Evolutionary conservation across 2,329 filamentous ascomycete species (phyloP), one percentile per base, ranked within the genome.

Genomic region (Cordyceps cateniannulata): DNA sequence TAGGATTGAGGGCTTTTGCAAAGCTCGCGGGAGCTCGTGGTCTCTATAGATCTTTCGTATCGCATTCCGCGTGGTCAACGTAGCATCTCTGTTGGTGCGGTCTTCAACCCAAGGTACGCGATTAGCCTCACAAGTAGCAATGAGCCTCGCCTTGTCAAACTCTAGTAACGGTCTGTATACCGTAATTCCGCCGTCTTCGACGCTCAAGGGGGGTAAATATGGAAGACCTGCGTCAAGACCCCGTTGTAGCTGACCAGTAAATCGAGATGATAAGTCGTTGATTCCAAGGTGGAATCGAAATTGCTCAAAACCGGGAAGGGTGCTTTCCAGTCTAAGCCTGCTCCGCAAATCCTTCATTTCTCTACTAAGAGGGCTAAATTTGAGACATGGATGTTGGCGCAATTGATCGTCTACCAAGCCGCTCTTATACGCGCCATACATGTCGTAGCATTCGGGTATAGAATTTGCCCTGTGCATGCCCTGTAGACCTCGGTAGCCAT

Each of bases 361-460:
- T 24, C 65, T 67, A 7, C 63, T 59, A 8, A 69, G 63, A 4
- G 73, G 73, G 64, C 61, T 66, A 68, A 76, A 72, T 59, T 72
- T 76, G 59, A 80, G 71, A 24, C 70, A 75, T 0, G 80, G 52
- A 5, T 0, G 58, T 63, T 14, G 67, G 63, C 67, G 35, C 5
- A 59, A 27, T 45, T 81, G 78, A 62, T 83, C 79, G 57, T 83
- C 77, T 1, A 80, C 63, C 22, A 80, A 73, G 4, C 87, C 87
- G 68, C 87, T 90, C 70, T 84, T 81, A 66, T 90, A 81, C 2
- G 89, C 83, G 0, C 89, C 86, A 69, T 91, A 84, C 2, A 96
- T 71, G 32, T 88, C 88, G 67, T 87, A 80, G 67, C 90, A 96
- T 71, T 96, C 92, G 1, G 93, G 93, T n/a, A 97, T 91, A 49